These are phyloP conservation scores for Hypoxylon subgilvum DNA, from an alignment of 495 filamentous ascomycete genomes.

Conservation along the genomic window DNA sequence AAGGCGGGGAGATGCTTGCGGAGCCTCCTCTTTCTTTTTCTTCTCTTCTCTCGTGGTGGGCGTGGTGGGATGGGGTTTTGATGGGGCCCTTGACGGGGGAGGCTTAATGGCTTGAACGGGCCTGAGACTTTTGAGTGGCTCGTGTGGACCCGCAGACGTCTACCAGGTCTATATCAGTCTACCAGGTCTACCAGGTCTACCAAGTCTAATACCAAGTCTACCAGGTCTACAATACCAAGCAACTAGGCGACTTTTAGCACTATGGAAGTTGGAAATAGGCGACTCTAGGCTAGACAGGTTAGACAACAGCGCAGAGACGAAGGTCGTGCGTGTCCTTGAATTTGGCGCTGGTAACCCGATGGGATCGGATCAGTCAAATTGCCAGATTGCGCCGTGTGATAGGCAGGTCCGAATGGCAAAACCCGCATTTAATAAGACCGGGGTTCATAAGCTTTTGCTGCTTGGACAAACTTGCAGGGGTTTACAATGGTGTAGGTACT, in stretches of 20 bases:
- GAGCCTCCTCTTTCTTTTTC: slow-evolving; percentile 30
- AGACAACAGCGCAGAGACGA: not conserved
- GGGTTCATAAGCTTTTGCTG: slow-evolving; percentile 39
- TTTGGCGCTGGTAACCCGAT: slow-evolving; percentile 36
- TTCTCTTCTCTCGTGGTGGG: not conserved
- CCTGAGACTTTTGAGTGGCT: too few relatives aligned
- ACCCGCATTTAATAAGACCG: slow-evolving; percentile 34
- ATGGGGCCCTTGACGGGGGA: not conserved
- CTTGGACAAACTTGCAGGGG: slow-evolving; percentile 36
- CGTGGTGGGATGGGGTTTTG: slow-evolving; percentile 7
- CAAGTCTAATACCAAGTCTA: too few relatives aligned
- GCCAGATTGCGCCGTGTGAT: slow-evolving; percentile 40
- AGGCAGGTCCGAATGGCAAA: slow-evolving; percentile 35
- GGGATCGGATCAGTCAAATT: slow-evolving; percentile 42
- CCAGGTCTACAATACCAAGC: too few relatives aligned
- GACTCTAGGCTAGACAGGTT: slow-evolving; percentile 9
- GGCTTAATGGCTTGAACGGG: not conserved
- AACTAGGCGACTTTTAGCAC: too few relatives aligned
- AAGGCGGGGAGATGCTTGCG: slow-evolving; percentile 38
- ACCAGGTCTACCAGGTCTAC: too few relatives aligned
- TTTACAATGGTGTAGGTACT: not conserved
- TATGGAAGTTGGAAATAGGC: too few relatives aligned
- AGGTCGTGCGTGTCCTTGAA: slow-evolving; percentile 25
- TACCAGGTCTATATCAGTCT: too few relatives aligned
- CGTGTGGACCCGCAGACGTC: too few relatives aligned